Evolutionary conservation across 2,329 filamentous ascomycete genomes (phyloP).

Genomic region (Endothia cerciana): DNA sequence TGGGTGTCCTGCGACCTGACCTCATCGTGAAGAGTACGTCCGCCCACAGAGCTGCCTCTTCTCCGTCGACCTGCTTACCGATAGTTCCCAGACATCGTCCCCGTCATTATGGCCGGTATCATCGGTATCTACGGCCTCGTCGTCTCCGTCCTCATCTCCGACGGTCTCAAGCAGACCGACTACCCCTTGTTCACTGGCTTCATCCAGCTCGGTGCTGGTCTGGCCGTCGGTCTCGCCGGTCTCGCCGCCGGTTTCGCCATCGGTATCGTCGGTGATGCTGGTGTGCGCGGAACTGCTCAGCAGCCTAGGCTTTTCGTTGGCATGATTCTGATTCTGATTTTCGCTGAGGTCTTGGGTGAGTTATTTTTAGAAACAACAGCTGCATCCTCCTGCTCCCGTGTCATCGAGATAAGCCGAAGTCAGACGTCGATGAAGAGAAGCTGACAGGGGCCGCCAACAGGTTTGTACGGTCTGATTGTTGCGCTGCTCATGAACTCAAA

Average conservation of each 20-base stretch:
- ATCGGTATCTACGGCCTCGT: conserved; percentile 98
- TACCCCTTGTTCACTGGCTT: conserved; percentile 77
- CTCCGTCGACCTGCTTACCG: conserved; percentile 25
- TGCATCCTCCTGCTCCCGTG: background rate
- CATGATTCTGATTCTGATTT: conserved; percentile 99
- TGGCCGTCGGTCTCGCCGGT: conserved; percentile 80
- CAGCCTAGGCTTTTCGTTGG: conserved; percentile 89
- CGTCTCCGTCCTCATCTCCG: conserved; percentile 85
- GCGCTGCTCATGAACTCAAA: conserved; percentile 99
- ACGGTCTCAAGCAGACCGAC: conserved; percentile 72
- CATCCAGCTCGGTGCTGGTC: conserved; percentile 83
- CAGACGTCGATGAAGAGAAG: background rate
- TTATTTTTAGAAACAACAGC: conserved; percentile 31
- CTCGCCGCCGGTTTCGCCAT: conserved; percentile 85
- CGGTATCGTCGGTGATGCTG: conserved; percentile 85
- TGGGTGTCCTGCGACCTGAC: conserved; percentile 97
- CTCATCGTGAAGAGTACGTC: conserved; percentile 97
- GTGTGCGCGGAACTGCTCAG: conserved; percentile 84
- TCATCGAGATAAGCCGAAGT: conserved; percentile 9
- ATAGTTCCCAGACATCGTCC: conserved; percentile 79
- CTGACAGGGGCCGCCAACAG: conserved; percentile 47
- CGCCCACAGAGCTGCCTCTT: background rate
- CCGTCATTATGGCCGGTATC: conserved; percentile 99
- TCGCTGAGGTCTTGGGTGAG: conserved; percentile 95
- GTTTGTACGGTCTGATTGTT: conserved; percentile 99